Evolutionary conservation across 139 green algal species (phyloP).

Genomic region (Chlorella sp.): DNA sequence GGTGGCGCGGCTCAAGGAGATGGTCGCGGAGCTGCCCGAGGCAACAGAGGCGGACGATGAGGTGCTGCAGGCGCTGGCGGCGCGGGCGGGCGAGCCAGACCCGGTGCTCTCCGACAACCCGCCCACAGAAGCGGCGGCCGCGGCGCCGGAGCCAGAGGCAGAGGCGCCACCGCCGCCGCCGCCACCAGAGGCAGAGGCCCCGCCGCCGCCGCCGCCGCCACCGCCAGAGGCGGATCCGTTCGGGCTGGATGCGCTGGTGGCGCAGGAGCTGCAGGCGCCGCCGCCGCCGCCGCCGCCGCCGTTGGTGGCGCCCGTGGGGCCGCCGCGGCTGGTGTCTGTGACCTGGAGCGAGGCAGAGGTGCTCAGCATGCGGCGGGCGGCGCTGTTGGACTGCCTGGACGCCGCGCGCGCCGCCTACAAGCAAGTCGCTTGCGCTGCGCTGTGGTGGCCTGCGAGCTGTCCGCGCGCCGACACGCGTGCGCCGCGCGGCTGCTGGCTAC

Average conservation of each 20-base stretch:
- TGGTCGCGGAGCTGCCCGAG: slow-evolving; percentile 35
- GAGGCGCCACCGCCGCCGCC: background rate
- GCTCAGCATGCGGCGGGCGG: slow-evolving; percentile 48
- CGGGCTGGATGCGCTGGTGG: slow-evolving; percentile 40
- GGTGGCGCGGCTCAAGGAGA: slow-evolving; percentile 40
- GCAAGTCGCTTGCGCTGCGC: too few relatives aligned
- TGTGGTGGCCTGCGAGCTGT: too few relatives aligned
- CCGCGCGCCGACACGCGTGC: too few relatives aligned
- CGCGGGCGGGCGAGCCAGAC: background rate
- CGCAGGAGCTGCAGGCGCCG: slow-evolving; percentile 8
- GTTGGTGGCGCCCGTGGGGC: background rate
- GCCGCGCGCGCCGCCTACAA: too few relatives aligned
- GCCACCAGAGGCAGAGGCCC: background rate
- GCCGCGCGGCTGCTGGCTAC: too few relatives aligned
- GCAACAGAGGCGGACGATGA: slow-evolving; percentile 35
- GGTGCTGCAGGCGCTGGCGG: slow-evolving; percentile 9
- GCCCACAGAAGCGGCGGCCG: background rate
- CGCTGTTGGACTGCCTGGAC: slow-evolving; percentile 63
- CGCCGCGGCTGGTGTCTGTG: slow-evolving; percentile 1
- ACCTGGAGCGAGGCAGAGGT: slow-evolving; percentile 36
- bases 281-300: background rate
- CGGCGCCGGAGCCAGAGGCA: background rate
- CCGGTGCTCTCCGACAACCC: slow-evolving; percentile 8
- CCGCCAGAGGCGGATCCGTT: slow-evolving; percentile 57
- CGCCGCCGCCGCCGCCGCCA: background rate